These are phyloP conservation scores for Cicer arietinum DNA, from an alignment of 306 rosid genomes.

Conservation along the genomic window DNA sequence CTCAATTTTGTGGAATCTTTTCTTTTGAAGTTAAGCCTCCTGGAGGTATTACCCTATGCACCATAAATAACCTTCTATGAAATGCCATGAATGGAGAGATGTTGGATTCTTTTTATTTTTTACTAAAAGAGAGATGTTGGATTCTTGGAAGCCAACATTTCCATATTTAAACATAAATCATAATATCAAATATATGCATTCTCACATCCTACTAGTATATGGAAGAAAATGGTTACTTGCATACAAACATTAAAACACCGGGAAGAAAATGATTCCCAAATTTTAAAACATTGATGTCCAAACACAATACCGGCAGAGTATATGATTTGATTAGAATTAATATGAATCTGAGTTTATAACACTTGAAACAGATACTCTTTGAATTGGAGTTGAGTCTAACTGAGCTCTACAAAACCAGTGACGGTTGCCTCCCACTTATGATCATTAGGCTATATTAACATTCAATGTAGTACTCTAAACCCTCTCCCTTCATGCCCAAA, in stretches of 20 bases:
- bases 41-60: neutral
- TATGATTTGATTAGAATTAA: constrained; percentile 10
- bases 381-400: neutral
- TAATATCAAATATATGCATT: neutral
- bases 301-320: neutral
- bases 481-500: neutral
- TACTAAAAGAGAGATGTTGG: neutral
- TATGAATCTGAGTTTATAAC: neutral
- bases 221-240: neutral
- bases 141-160: neutral
- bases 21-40: neutral
- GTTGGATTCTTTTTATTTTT: too few species aligned
- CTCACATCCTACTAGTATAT: neutral
- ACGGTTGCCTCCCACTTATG: too few species aligned
- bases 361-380: constrained; percentile 22
- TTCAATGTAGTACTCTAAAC: neutral
- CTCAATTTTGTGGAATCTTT: neutral
- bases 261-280: neutral
- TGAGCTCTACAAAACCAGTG: neutral
- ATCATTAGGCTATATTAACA: too few species aligned
- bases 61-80: neutral
- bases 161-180: neutral
- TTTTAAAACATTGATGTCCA: neutral
- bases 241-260: constrained; percentile 5
- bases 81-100: neutral